Percentiles rank a stretch among this genome's conserved stretches.
phyloP scores from a whole-genome alignment of 2,329 filamentous ascomycete species.

The Didymosphaeria variabile region DNA sequence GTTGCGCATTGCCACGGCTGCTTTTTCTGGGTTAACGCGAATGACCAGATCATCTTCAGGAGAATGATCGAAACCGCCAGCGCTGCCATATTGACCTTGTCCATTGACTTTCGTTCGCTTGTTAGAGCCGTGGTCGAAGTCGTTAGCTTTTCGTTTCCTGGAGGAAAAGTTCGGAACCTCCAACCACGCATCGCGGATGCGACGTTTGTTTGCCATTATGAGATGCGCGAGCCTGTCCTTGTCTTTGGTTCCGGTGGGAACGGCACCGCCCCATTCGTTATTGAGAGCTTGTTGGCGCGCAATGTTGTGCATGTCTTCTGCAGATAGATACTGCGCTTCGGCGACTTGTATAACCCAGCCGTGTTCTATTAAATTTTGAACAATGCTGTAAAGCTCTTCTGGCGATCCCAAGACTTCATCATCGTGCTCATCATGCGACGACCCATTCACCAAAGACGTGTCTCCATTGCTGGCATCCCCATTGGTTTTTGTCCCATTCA shows the following conservation, averaged over 20 bases:
- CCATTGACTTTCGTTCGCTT: constrained; percentile 45
- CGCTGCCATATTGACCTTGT: constrained; percentile 4
- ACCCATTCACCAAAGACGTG: constrained; percentile 1
- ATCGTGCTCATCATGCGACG: constrained; percentile 14
- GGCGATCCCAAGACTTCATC: constrained; percentile 33
- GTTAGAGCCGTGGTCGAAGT: constrained; percentile 31
- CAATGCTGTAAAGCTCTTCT: constrained; percentile 54
- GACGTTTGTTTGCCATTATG: constrained; percentile 66
- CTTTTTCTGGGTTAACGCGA: constrained; percentile 85
- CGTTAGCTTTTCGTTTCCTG: constrained; percentile 29
- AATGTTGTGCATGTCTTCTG: constrained; percentile 64
- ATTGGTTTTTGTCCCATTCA: constrained; percentile 33
- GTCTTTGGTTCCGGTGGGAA: constrained; percentile 70
- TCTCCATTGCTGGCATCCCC: constrained; percentile 11
- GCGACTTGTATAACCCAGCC: constrained; percentile 74
- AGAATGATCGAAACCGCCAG: constrained; percentile 11
- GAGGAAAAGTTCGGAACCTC: constrained; percentile 33
- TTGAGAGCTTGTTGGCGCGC: constrained; percentile 71
- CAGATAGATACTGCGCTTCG: constrained; percentile 58
- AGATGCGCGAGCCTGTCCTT: constrained; percentile 69
- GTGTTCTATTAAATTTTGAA: constrained; percentile 64
- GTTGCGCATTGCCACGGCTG: constrained; percentile 82
- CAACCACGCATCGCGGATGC: constrained; percentile 54
- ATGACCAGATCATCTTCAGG: constrained; percentile 75
- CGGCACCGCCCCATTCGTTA: constrained; percentile 59